Evolutionary conservation across 140 eudicot species (phyloP).

Genomic region (Anethum foeniculum): DNA sequence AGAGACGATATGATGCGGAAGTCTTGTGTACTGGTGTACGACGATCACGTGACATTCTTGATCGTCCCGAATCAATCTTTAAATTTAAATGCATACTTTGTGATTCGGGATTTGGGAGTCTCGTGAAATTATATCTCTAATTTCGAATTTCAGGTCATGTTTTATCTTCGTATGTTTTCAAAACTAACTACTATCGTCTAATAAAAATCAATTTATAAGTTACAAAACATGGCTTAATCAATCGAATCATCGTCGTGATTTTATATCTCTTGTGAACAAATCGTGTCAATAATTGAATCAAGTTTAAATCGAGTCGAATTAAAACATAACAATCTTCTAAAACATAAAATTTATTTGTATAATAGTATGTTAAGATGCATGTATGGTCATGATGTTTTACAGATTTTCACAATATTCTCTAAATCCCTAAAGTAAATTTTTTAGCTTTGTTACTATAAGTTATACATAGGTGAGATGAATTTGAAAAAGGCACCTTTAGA

Average conservation of each 20-base stretch:
- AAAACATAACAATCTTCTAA: background rate
- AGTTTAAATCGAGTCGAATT: background rate
- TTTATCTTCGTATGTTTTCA: background rate
- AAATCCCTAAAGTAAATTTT: background rate
- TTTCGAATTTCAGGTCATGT: too few species aligned
- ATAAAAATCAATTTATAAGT: background rate
- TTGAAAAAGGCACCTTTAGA: conserved; percentile 13
- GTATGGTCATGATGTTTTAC: background rate
- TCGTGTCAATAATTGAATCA: background rate
- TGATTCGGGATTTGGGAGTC: background rate
- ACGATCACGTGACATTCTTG: background rate
- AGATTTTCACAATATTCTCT: background rate
- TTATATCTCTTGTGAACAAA: background rate
- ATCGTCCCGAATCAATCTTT: background rate
- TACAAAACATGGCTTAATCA: background rate
- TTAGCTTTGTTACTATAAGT: background rate
- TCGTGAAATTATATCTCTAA: background rate
- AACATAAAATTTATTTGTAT: background rate
- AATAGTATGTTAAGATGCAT: background rate
- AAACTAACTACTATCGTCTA: background rate
- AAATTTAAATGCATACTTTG: background rate
- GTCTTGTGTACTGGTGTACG: background rate
- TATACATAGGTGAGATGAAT: conserved; percentile 8
- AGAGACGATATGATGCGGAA: background rate
- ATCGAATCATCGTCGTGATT: background rate